Base-by-base conservation (phyloP, 1,284 basidiomycete species). In the Somion occarium region DNA sequence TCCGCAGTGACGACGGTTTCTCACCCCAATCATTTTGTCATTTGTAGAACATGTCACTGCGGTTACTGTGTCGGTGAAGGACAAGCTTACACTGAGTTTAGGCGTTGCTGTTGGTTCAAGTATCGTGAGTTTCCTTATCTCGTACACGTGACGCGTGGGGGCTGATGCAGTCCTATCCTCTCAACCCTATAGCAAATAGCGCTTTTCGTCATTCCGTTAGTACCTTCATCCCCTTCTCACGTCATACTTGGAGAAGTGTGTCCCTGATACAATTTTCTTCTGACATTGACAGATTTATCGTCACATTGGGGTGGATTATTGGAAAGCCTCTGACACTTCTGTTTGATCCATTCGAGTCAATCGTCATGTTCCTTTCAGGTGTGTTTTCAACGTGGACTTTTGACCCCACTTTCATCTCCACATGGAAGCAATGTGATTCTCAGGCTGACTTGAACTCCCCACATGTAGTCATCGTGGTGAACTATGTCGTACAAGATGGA, bases 51-150 rank as follows among this genome's bases (percentile, higher is more conserved):
- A 82, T 56, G 82, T 89, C 47, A 91, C 90, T 0, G 90, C 91
- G 4, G 81, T 94, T 50, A 88, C 82, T 26, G 90, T 91, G 12
- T 91, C 91, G 0, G 81, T 88, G 50, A 91, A 90, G 67, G 81
- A 91, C 64, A 79, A 85, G 65, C 63, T 91, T 49, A 80, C 83
- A 42, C 74, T 90, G 34, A 84, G 83, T 61, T 78, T 93, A 58
- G 82, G 85, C 38, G 91, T 94, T 30, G 91, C 93, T n/a, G 84
- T 95, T 27, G 93, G 92, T 5, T 90, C 89, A 0, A 90, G 87
- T 12, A 93, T 96, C 59, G 88, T 91, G 56, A 68, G 82, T 73
- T 50, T 49, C 37, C 48, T 46, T 25, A 26, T 51, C 20, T 30
- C 18, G 19, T 12, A 49, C 3, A 30, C 18, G 2, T 19, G 24